Base-by-base conservation (phyloP, 441 rosid genomes). In the Populus hybrid region DNA sequence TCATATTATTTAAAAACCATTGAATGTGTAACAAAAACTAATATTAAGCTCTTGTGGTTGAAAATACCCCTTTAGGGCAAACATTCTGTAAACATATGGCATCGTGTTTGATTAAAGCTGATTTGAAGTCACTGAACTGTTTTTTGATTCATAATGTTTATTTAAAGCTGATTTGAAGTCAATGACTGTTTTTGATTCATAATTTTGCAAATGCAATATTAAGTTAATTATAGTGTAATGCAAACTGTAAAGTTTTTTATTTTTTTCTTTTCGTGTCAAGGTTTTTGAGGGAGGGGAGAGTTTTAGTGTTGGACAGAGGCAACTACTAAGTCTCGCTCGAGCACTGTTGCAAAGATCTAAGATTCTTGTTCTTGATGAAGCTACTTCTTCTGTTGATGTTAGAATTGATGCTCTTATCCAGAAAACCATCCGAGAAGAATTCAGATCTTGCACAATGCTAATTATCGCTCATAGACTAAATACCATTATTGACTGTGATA, bases 321-420 rank as follows among this genome's bases (percentile, higher is more conserved):
- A 97, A 77, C 86, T 97, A n/a, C 70, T 94, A 78, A 91, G 99
- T 85, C 94, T 97, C 74, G 95, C 98, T 7, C 93, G 97, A 75
- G 98, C 98, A 7, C 81, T 94, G 85, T 82, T 94, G 63, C 87
- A 94, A 70, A 88, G 95, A 87, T 94, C 98, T 9, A 94, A 94
- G 87, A 90, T 97, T 83, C 97, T 97, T 81, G 94, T 92, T 80
- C 98, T 97, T 1, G 99, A 97, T 70, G 99, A 97, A 93, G 99
- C 98, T 72, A 97, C 99, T 72, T 95, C 98, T 26, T 92, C 98
- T 40, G 98, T 97, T 78, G 99, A 97, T 82, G 98, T 97, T 67
- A 84, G 89, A 83, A 94, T 97, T 7, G 98, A 97, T 78, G 90
- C 97, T 84, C 89, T 94, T 68, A 89, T 97, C 78, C 99, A 94